These are phyloP conservation scores for Fusarium sp. DNA, from an alignment of 2,329 filamentous ascomycete genomes.

Conservation along the genomic window DNA sequence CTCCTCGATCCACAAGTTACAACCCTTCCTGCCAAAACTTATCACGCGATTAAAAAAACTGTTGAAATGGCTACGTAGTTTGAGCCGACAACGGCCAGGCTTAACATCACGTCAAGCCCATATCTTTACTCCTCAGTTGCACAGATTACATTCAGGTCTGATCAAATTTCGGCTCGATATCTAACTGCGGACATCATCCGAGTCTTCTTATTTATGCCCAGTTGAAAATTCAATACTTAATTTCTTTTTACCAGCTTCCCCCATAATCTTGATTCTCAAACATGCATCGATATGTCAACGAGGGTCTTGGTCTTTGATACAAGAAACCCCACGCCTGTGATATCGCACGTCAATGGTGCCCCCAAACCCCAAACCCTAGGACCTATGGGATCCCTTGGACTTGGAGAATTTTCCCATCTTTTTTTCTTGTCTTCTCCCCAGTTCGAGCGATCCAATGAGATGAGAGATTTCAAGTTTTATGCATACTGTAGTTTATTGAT, in stretches of 20 bases:
- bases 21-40: not conserved
- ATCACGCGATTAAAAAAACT: conserved; percentile 14
- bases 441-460: conserved; percentile 24
- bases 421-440: conserved; percentile 21
- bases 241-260: conserved; percentile 8
- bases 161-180: conserved; percentile 32
- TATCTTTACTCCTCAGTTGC: conserved; percentile 1
- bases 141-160: conserved; percentile 1
- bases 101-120: not conserved
- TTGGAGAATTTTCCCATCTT: conserved; percentile 8
- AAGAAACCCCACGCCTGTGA: conserved; percentile 39
- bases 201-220: conserved; percentile 10
- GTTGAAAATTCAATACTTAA: conserved; percentile 1
- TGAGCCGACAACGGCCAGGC: conserved; percentile 17
- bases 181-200: conserved; percentile 27
- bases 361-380: conserved; percentile 19
- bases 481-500: conserved; percentile 10
- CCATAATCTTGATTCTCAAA: conserved; percentile 28
- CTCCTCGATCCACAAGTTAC: conserved; percentile 7
- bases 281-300: conserved; percentile 11
- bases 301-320: conserved; percentile 16
- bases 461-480: conserved; percentile 7
- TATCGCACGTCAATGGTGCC: conserved; percentile 43
- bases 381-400: not conserved
- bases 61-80: not conserved